Base-by-base conservation (phyloP, 306 rosid genomes). In the Trifolium repens region DNA sequence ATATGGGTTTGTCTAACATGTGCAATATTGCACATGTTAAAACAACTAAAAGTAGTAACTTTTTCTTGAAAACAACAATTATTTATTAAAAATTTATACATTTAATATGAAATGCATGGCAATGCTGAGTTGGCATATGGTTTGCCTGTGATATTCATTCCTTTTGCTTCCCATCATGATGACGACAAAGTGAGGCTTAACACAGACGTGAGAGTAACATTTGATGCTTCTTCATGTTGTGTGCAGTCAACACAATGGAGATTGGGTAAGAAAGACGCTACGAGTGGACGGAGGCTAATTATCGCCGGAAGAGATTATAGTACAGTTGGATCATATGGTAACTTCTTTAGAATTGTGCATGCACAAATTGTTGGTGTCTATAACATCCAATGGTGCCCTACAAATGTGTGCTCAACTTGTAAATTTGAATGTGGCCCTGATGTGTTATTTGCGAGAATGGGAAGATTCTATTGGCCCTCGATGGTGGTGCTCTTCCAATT, bases 371-470 rank as follows among this genome's bases (percentile, higher is more conserved):
- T 4, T 0, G 75, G 67, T 0, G n/a, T 74, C 8, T 91, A 91
- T 60, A 76, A 78, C 16, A 64, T 91, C 1, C 9, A 0, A 15
- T 91, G 92, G 94, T 89, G 97, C 9, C 97, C 92, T 2, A 63
- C 79, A 0, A 83, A 91, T 0, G 67, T 84, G 2, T 91, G 97
- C 17, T 70, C 86, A 0, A 60, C 1, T 54, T 91, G 94, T 65
- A 81, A 4, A 50, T 81, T 87, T 40, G 1, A 0, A 2, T 89
- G 92, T 42, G 89, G 94, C 0, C 62, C 71, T 13, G 81, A 32
- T 10, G 91, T 0, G 59, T 30, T 42, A 7, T 87, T 19, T 74
- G 81, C 46, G 88, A 89, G 72, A 75, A 86, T 79, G 88, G 80
- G 0, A 75, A 64, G 82, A 79, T 82, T 58, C 47, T 90, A 50